Evolutionary conservation across 768 basidiomycete species (phyloP).

Genomic region (Termitomyces sp.): DNA sequence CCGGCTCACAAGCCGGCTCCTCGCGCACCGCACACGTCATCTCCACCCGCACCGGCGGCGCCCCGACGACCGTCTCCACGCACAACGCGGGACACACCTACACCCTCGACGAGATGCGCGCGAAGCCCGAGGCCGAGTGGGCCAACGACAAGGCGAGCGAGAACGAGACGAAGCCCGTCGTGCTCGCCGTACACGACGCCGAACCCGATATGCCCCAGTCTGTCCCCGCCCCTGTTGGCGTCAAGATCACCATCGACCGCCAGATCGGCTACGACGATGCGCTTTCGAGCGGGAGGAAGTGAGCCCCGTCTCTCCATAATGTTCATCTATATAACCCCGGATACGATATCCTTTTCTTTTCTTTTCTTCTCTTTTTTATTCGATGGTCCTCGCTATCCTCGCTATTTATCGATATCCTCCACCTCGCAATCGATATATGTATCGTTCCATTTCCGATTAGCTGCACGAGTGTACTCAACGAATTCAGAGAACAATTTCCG

Average conservation of each 20-base stretch:
- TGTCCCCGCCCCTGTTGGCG: conserved; percentile 29
- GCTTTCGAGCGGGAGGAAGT: conserved; percentile 7
- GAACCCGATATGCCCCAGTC: conserved; percentile 3
- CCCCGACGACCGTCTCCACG: conserved; percentile 30
- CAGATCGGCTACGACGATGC: conserved; percentile 44
- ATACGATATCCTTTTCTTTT: not conserved
- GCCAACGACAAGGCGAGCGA: conserved; percentile 36
- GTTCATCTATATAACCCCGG: not conserved
- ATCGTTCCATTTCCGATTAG: not conserved
- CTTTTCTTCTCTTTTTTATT: not conserved
- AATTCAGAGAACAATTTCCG: not conserved
- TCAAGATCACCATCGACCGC: conserved; percentile 53
- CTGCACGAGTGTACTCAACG: not conserved
- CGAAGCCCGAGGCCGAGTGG: conserved; percentile 42
- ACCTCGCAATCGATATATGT: not conserved
- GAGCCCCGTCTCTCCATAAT: not conserved
- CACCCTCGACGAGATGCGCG: conserved; percentile 49
- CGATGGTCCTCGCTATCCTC: not conserved
- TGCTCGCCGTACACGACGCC: conserved; percentile 27
- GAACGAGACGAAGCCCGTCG: conserved; percentile 29
- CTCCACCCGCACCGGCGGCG: conserved; percentile 36
- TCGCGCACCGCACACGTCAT: conserved; percentile 49
- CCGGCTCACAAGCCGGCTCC: conserved; percentile 36
- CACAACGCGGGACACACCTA: conserved; percentile 33
- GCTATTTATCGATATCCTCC: not conserved